A percentile compares a stretch with the other conserved stretches of the same genome.
Conservation (phyloP, 768 basidiomycete genomes). For the Lanmaoa rubissima region DNA sequence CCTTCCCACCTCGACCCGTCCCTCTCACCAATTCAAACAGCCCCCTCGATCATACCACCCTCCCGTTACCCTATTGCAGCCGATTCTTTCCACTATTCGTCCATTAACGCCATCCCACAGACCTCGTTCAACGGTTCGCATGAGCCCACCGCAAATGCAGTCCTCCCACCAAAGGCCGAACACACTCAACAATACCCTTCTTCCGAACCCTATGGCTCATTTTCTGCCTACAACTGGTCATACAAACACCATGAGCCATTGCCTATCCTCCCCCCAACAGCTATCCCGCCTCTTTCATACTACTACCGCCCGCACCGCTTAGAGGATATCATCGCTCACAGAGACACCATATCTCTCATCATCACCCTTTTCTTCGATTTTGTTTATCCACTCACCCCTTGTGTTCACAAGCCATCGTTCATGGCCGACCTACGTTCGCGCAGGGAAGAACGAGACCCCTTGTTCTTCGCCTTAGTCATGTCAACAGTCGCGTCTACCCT, state of each 20-base stretch:
- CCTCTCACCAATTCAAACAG: slow-evolving; percentile 40
- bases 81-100: slow-evolving; percentile 60
- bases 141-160: slow-evolving; percentile 33
- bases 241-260: slow-evolving; percentile 60
- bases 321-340: slow-evolving; percentile 79
- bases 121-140: slow-evolving; percentile 40
- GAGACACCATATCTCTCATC: slow-evolving; percentile 78
- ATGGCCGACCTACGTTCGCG: slow-evolving; percentile 83
- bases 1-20: slow-evolving; percentile 54
- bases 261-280: slow-evolving; percentile 42
- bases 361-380: slow-evolving; percentile 92
- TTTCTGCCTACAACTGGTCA: slow-evolving; percentile 69
- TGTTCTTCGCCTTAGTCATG: slow-evolving; percentile 91
- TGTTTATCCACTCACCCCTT: slow-evolving; percentile 88
- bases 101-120: slow-evolving; percentile 34
- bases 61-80: slow-evolving; percentile 71
- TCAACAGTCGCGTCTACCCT: slow-evolving; percentile 84
- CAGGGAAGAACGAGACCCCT: slow-evolving; percentile 82
- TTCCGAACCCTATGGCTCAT: slow-evolving; percentile 57
- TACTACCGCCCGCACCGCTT: slow-evolving; percentile 75
- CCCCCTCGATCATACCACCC: slow-evolving; percentile 47
- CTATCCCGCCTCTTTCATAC: slow-evolving; percentile 60
- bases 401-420: slow-evolving; percentile 88
- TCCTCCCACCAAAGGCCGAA: slow-evolving; percentile 41
- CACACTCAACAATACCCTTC: slow-evolving; percentile 42